Conservation (phyloP, 805 yeast species). For the Candida koratica region DNA sequence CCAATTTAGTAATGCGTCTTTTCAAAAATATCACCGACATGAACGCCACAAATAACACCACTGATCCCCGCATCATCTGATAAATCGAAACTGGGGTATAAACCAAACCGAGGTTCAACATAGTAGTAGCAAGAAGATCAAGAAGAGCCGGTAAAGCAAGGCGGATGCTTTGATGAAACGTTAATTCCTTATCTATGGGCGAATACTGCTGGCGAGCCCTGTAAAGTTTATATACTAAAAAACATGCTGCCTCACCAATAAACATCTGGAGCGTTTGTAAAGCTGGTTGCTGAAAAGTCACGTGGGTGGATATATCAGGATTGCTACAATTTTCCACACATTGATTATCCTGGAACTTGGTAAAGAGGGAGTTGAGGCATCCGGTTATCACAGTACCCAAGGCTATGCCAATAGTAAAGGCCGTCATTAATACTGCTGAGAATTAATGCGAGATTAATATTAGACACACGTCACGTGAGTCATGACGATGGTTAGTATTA, state of each 20-base stretch:
- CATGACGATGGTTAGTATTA: too few species aligned
- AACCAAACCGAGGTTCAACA: conserved; percentile 70
- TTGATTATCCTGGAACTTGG: conserved; percentile 74
- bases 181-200: conserved; percentile 12
- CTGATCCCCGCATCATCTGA: conserved; percentile 82
- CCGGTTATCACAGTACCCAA: conserved; percentile 64
- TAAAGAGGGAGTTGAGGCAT: conserved; percentile 65
- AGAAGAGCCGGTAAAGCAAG: conserved; percentile 62
- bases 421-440: too few species aligned
- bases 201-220: conserved; percentile 9
- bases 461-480: too few species aligned
- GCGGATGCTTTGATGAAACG: conserved; percentile 18
- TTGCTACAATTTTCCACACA: conserved; percentile 55
- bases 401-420: conserved; percentile 8
- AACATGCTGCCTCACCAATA: conserved; percentile 59
- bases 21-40: conserved; percentile 62
- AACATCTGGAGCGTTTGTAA: conserved; percentile 80
- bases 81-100: conserved; percentile 76
- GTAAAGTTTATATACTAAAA: conserved; percentile 34
- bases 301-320: conserved; percentile 40
- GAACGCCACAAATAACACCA: conserved; percentile 71
- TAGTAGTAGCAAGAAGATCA: conserved; percentile 69
- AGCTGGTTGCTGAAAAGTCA: conserved; percentile 70
- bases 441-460: too few species aligned
- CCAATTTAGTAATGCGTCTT: conserved; percentile 51